A percentile compares a stretch with the other conserved stretches of the same genome.
Evolutionary conservation across 2,329 filamentous ascomycete genomes (phyloP).

Genomic region (Hypocreales sp.): DNA sequence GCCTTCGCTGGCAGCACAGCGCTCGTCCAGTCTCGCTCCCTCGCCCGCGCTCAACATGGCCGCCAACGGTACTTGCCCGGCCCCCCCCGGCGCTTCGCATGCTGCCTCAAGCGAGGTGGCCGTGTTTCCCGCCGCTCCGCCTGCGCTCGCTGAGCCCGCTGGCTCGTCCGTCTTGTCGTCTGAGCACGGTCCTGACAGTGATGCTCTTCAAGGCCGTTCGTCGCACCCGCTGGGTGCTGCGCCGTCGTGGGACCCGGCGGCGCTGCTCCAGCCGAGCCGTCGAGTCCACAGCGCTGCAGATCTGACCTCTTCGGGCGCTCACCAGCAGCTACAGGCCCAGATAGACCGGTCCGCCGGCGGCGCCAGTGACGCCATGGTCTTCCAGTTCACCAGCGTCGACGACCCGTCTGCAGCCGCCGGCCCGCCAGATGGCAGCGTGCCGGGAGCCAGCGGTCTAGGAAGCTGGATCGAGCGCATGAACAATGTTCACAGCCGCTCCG

Average conservation of each 20-base stretch:
- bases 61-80: constrained; percentile 4
- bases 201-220: constrained; percentile 11
- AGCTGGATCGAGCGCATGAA: constrained; percentile 62
- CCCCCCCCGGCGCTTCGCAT: constrained; percentile 1
- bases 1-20: neutral
- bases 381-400: constrained; percentile 25
- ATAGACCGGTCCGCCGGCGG: constrained; percentile 9
- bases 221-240: constrained; percentile 11
- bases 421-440: constrained; percentile 12
- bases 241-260: constrained; percentile 25
- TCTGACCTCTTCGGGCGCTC: too few species aligned
- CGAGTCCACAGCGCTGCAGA: constrained; percentile 13
- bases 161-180: neutral
- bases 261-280: constrained; percentile 22
- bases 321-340: constrained; percentile 5
- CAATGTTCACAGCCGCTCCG: constrained; percentile 51
- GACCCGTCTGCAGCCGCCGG: constrained; percentile 16
- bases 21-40: neutral
- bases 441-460: constrained; percentile 27
- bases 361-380: constrained; percentile 18
- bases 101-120: constrained; percentile 4
- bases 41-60: constrained; percentile 3
- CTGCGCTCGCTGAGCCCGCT: too few species aligned
- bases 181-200: constrained; percentile 1
- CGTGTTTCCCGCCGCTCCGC: too few species aligned